Percentiles rank a stretch among this genome's conserved stretches.
Evolutionary conservation across 2,329 filamentous ascomycete species (phyloP).

Genomic region (Colletotrichum cuscutae): DNA sequence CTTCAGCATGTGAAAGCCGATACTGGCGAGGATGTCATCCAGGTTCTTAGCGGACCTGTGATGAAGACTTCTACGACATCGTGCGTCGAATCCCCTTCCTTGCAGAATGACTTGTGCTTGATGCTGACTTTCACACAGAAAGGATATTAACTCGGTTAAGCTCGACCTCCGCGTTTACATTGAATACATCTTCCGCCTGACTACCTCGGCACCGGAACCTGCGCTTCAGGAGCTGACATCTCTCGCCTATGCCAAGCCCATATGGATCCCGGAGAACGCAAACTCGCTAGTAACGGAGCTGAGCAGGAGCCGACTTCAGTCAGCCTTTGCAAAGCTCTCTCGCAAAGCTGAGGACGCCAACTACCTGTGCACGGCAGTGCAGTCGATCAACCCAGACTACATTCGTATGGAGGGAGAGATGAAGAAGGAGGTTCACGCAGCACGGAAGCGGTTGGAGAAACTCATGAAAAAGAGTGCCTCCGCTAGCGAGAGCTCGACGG

Average conservation of each 20-base stretch:
- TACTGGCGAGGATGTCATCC: slow-evolving; percentile 64
- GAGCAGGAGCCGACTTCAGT: slow-evolving; percentile 66
- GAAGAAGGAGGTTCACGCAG: slow-evolving; percentile 62
- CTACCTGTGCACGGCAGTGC: slow-evolving; percentile 64
- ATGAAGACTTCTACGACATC: slow-evolving; percentile 37
- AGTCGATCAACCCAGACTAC: slow-evolving; percentile 62
- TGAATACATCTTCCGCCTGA: slow-evolving; percentile 64
- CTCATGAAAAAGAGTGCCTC: slow-evolving; percentile 53
- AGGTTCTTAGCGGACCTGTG: slow-evolving; percentile 46
- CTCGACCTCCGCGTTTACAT: slow-evolving; percentile 59
- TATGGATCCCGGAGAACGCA: slow-evolving; percentile 39
- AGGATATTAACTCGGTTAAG: slow-evolving; percentile 49
- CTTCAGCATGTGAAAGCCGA: slow-evolving; percentile 68
- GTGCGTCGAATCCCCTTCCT: slow-evolving; percentile 40
- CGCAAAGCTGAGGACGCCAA: slow-evolving; percentile 63
- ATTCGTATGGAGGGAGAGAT: slow-evolving; percentile 67
- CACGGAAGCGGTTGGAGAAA: slow-evolving; percentile 62
- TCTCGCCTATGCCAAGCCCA: slow-evolving; percentile 64
- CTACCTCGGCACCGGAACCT: slow-evolving; percentile 49
- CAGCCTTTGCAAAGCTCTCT: slow-evolving; percentile 67
- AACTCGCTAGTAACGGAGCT: slow-evolving; percentile 53
- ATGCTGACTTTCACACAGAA: slow-evolving; percentile 44
- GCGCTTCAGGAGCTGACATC: slow-evolving; percentile 64
- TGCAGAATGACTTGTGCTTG: slow-evolving; percentile 36
- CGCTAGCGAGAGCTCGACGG: slow-evolving; percentile 43